Evolutionary conservation across 371 early-diverging fungal genomes (phyloP).

Genomic region (Saksenaea vasiformis): DNA sequence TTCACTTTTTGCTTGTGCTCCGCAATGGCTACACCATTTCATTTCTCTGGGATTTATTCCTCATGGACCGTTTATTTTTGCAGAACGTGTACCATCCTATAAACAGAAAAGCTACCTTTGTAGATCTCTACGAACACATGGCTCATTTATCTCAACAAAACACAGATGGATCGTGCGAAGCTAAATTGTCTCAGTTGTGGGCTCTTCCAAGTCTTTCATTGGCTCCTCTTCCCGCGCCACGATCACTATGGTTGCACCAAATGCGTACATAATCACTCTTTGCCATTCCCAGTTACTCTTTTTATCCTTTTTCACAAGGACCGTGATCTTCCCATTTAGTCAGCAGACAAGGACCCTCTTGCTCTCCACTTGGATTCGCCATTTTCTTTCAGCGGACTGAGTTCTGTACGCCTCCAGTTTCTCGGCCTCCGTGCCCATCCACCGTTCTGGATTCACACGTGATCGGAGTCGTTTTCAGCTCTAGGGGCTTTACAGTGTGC

Average conservation of each 20-base stretch:
- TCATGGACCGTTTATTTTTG: background rate
- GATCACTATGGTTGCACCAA: background rate
- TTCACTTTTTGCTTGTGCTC: background rate
- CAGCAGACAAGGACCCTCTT: background rate
- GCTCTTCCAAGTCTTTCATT: background rate
- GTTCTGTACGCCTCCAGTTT: background rate
- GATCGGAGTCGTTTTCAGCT: background rate
- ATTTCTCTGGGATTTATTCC: conserved; percentile 1
- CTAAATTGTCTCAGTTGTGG: background rate
- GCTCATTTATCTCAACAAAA: background rate
- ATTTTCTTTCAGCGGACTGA: background rate
- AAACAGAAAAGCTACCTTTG: background rate
- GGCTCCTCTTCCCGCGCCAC: conserved; percentile 4
- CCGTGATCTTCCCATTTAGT: background rate
- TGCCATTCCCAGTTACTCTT: conserved; percentile 5
- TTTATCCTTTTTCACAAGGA: background rate
- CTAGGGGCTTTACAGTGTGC: background rate
- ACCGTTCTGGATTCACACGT: conserved; percentile 3
- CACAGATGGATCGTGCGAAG: conserved; percentile 4
- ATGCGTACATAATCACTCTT: background rate
- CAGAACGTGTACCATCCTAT: background rate
- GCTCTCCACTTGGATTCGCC: background rate
- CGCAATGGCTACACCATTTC: conserved; percentile 4
- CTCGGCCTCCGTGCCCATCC: background rate
- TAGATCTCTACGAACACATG: background rate